Evolutionary conservation across 768 basidiomycete species (phyloP), one percentile per base, ranked within the genome.

Genomic region (Crucibulum laeve): DNA sequence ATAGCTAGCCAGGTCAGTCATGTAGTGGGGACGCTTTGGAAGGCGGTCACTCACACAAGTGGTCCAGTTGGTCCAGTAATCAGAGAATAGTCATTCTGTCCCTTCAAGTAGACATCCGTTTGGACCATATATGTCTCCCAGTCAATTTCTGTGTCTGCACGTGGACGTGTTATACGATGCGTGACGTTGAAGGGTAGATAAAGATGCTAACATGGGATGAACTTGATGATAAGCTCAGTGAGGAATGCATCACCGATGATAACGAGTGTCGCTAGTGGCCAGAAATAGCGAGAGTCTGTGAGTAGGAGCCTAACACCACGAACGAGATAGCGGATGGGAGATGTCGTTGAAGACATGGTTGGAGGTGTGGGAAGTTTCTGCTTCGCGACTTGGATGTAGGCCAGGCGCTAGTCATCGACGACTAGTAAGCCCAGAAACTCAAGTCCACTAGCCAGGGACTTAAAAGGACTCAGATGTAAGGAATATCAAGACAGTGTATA

Each of bases 101-200:
- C 93, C 43, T 79, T 76, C 37, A 88, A 54, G 65, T 89, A 92
- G 32, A 86, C 59, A 44, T 84, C 74, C 1, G 88, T 76, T 42
- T 98, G 96, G 41, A 84, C 69, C 82, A 97, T 91, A 59, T 99
- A 99, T 0, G 96, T 97, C 56, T 84, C 77, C 83, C 91, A 98
- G 66, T 99, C 96, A 54, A 99, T 99, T 65, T 99, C 94, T 8
- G 96, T 98, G 67, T 94, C 95, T 97, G 69, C 40, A 41, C 53
- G 33, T 34, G 30, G 38, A 18, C 28, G 22, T 22, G n/a, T 42
- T 25, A 38, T 49, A 33, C 32, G 30, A 34, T 49, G 38, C 48
- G 58, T 58, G 44, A 54, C 38, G 18, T 24, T 42, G 38, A 10
- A 33, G 40, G 25, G 25, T 36, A 26, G 34, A 37, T 22, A 37